Percentiles rank a stretch among this genome's conserved stretches.
Evolutionary conservation across 176 grass and related monocot species (phyloP).

Genomic region (Zizania latifolia): DNA sequence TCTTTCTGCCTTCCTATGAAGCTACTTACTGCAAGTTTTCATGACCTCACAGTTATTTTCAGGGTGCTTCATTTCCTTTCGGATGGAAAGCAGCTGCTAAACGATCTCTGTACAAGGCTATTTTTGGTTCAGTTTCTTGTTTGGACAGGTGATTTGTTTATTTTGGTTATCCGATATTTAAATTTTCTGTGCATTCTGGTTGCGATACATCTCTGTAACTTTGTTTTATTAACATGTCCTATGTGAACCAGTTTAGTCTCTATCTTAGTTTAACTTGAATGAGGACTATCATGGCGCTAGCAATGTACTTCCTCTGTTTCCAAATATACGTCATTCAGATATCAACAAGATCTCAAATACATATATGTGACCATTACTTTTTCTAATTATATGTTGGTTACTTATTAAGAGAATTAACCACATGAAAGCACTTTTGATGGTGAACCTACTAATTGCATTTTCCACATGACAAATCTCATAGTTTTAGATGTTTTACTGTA

Average conservation of each 20-base stretch:
- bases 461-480: not conserved
- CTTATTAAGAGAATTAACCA: not conserved
- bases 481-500: not conserved
- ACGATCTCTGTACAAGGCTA: constrained; percentile 66
- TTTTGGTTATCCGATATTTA: not conserved
- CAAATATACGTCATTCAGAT: constrained; percentile 1
- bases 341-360: not conserved
- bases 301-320: not conserved
- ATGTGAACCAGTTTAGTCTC: not conserved
- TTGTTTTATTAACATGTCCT: not conserved
- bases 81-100: constrained; percentile 79
- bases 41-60: constrained; percentile 39
- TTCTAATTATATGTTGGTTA: constrained; percentile 1
- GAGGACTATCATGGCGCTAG: not conserved
- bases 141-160: constrained; percentile 72
- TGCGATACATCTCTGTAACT: not conserved
- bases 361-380: not conserved
- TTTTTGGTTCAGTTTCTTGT: constrained; percentile 57
- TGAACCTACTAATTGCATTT: constrained; percentile 1
- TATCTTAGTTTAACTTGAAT: no score
- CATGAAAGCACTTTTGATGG: not conserved
- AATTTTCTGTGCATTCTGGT: constrained; percentile 7
- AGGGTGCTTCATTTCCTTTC: constrained; percentile 95
- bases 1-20: constrained; percentile 5
- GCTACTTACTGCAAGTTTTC: constrained; percentile 35